Percentiles rank a stretch among this genome's conserved stretches.
These are phyloP conservation scores for Hypholoma sublateritium DNA, from an alignment of 768 basidiomycete genomes.

Conservation along the genomic window DNA sequence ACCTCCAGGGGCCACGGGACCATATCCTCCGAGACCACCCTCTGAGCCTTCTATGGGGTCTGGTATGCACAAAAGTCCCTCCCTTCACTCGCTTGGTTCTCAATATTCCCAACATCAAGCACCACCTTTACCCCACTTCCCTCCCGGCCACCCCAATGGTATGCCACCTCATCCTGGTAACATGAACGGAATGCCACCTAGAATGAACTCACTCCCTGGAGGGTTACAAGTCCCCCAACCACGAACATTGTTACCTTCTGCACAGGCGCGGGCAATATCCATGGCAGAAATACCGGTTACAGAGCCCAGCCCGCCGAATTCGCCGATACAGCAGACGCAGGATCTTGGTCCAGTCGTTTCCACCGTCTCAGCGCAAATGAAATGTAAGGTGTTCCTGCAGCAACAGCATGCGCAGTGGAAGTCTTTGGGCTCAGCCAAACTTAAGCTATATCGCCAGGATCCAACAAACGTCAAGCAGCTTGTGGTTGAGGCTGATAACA, in stretches of 20 bases:
- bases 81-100: constrained; percentile 57
- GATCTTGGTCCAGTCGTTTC: constrained; percentile 72
- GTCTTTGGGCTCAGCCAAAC: constrained; percentile 81
- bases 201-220: constrained; percentile 38
- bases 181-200: constrained; percentile 26
- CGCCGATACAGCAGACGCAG: constrained; percentile 62
- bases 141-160: constrained; percentile 28
- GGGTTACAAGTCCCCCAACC: constrained; percentile 40
- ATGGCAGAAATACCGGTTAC: constrained; percentile 52
- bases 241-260: constrained; percentile 64
- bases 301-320: constrained; percentile 82
- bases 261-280: constrained; percentile 54
- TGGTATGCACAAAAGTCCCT: constrained; percentile 50
- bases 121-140: constrained; percentile 44
- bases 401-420: constrained; percentile 99
- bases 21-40: constrained; percentile 39
- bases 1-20: constrained; percentile 17
- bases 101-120: constrained; percentile 44
- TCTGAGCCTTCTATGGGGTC: constrained; percentile 43
- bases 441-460: constrained; percentile 83
- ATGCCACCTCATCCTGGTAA: constrained; percentile 20
- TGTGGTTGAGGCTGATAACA: constrained; percentile 86
- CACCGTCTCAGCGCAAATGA: constrained; percentile 85
- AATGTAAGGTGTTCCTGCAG: constrained; percentile 96
- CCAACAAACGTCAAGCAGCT: constrained; percentile 94